These are phyloP conservation scores for Kalanchoe fedtschenkoi DNA, from an alignment of 164 flowering plant genomes.

Conservation along the genomic window DNA sequence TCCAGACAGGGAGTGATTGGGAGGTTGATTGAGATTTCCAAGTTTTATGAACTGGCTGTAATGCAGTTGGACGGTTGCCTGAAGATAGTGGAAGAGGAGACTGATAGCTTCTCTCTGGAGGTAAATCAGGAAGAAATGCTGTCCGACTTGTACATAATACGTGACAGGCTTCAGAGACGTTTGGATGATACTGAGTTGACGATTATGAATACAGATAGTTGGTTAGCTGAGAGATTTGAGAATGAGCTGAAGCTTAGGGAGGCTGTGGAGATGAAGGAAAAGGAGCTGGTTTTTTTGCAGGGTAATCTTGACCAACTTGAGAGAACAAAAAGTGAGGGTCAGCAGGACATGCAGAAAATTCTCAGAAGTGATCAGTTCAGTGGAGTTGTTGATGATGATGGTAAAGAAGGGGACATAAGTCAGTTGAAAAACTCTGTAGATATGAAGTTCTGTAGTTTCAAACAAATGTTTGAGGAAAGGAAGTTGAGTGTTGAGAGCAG, in stretches of 20 bases:
- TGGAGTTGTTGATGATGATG: slow-evolving; percentile 26
- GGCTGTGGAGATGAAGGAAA: slow-evolving; percentile 44
- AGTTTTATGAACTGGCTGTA: slow-evolving; percentile 64
- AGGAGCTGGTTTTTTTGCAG: slow-evolving; percentile 28
- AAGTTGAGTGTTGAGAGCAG: slow-evolving; percentile 9
- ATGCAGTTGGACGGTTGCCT: slow-evolving; percentile 68
- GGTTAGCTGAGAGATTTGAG: slow-evolving; percentile 34
- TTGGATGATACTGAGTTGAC: slow-evolving; percentile 42
- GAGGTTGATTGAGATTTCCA: slow-evolving; percentile 55
- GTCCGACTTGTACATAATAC: slow-evolving; percentile 34
- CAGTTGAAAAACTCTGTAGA: slow-evolving; percentile 47
- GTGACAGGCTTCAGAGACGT: slow-evolving; percentile 52
- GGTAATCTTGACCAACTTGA: slow-evolving; percentile 21
- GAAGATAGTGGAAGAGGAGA: slow-evolving; percentile 47
- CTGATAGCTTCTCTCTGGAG: slow-evolving; percentile 20
- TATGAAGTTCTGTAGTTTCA: slow-evolving; percentile 44
- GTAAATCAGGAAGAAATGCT: slow-evolving; percentile 32
- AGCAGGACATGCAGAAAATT: slow-evolving; percentile 12
- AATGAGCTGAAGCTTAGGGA: slow-evolving; percentile 44
- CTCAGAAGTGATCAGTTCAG: slow-evolving; percentile 6
- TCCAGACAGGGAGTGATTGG: slow-evolving; percentile 48
- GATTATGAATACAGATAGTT: slow-evolving; percentile 45
- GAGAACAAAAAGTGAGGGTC: slow-evolving; percentile 20
- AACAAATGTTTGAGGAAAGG: slow-evolving; percentile 37
- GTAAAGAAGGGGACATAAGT: slow-evolving; percentile 27